phyloP scores from a whole-genome alignment of 495 filamentous ascomycete species.

The Neurospora sp. region DNA sequence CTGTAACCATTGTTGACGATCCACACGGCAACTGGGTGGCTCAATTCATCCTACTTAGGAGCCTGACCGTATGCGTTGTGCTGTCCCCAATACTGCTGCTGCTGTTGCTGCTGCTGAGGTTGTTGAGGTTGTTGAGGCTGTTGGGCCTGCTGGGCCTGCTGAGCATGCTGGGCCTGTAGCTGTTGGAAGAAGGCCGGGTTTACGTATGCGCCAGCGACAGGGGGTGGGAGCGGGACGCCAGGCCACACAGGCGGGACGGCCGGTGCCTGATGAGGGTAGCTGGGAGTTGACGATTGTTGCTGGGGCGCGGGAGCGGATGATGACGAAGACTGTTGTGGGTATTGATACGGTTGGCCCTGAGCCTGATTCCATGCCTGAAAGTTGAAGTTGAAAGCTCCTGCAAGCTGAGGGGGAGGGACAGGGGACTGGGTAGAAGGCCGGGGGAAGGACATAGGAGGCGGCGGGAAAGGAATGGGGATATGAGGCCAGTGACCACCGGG shows the following conservation, averaged over 20 bases:
- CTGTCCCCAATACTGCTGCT: slow-evolving; percentile 2
- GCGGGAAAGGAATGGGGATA: neutral
- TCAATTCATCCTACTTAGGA: neutral
- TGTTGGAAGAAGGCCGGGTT: slow-evolving; percentile 53
- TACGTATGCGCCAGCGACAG: slow-evolving; percentile 46
- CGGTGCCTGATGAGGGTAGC: neutral
- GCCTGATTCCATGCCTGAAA: slow-evolving; percentile 11
- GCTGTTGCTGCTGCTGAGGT: slow-evolving; percentile 6
- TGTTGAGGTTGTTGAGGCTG: slow-evolving; percentile 23
- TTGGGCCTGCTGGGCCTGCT: neutral
- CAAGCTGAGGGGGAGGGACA: slow-evolving; percentile 1
- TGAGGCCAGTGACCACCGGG: slow-evolving; percentile 7
- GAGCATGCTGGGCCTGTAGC: slow-evolving; percentile 14
- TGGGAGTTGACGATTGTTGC: slow-evolving; percentile 1
- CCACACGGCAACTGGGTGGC: neutral
- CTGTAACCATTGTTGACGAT: neutral
- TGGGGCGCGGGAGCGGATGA: slow-evolving; percentile 1
- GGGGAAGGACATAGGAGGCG: slow-evolving; percentile 4
- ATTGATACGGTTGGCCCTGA: slow-evolving; percentile 10
- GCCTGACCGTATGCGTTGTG: slow-evolving; percentile 2
- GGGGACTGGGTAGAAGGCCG: slow-evolving; percentile 4
- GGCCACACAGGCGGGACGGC: slow-evolving; percentile 2
- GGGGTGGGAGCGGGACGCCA: slow-evolving; percentile 9
- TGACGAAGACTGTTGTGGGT: slow-evolving; percentile 3
- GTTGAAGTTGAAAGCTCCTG: slow-evolving; percentile 10